These are phyloP conservation scores for Kwoniella dejecticola DNA, from an alignment of 768 basidiomycete species.

Conservation along the genomic window DNA sequence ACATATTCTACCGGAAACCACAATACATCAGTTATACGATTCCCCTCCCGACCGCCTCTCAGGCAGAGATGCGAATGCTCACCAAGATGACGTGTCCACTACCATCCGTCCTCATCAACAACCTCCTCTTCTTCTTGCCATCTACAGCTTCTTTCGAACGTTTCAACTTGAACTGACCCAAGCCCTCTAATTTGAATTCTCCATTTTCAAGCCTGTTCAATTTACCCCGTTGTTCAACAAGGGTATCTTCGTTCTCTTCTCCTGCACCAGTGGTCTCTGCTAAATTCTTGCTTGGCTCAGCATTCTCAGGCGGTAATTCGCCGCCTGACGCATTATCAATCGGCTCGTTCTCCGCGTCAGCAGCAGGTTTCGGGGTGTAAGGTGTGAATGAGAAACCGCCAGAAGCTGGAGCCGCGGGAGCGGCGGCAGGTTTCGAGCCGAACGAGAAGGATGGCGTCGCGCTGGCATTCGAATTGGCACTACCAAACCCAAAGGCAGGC, in stretches of 20 bases:
- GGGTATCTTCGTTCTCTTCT: conserved; percentile 48
- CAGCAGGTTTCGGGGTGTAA: conserved; percentile 14
- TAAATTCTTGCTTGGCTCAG: conserved; percentile 32
- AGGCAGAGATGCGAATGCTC: conserved; percentile 8
- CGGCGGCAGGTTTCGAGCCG: conserved; percentile 20
- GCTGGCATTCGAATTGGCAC: conserved; percentile 1
- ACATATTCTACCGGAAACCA: conserved; percentile 53
- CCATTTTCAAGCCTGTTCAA: conserved; percentile 32
- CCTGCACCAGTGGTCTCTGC: conserved; percentile 41
- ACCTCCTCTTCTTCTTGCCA: conserved; percentile 35
- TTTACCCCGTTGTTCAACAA: conserved; percentile 39
- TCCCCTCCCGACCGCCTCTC: not conserved
- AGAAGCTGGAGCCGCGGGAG: not conserved
- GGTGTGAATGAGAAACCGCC: conserved; percentile 20
- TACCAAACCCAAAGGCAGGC: conserved; percentile 16
- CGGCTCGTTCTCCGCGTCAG: not conserved
- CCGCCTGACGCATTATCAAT: not conserved
- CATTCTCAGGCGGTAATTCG: conserved; percentile 9
- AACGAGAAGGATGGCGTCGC: conserved; percentile 29
- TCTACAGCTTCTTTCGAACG: conserved; percentile 25
- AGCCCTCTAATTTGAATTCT: conserved; percentile 24
- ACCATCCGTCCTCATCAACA: conserved; percentile 44
- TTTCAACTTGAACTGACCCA: conserved; percentile 43
- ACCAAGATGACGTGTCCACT: conserved; percentile 41
- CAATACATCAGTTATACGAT: no score